Evolutionary conservation across 2,329 filamentous ascomycete genomes (phyloP), one percentile per base, ranked within the genome.

Genomic region (Trichoderma semiorbis): DNA sequence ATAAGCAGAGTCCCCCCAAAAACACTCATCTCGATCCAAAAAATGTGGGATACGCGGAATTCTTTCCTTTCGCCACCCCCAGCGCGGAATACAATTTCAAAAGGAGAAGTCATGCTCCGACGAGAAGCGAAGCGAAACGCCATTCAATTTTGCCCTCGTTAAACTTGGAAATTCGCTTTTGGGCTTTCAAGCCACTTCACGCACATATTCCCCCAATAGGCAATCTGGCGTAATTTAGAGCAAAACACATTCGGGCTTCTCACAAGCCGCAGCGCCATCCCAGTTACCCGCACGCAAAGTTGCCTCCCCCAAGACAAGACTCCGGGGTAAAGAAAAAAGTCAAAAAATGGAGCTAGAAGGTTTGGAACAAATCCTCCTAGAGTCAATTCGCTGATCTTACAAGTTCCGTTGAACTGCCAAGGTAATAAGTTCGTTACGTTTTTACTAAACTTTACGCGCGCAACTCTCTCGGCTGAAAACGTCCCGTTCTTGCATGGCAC

Each of bases 41-140:
- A 43, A 43, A 18, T 50, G n/a, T 3, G n/a, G n/a, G 7, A 53
- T 24, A 43, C 18, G 36, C 61, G 61, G 61, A 63, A 63, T 14
- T 36, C 36, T 63, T 47, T 63, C 61, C 61, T 47, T 63, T 63
- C 36, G 61, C 61, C 61, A 63, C 61, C 61, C n/a, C 61, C 47
- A 24, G 26, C 61, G 36, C 61, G 61, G 36, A 47, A 47, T 11
- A 12, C 60, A n/a, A 7, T 32, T 24, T 16, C 7, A 63, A 63
- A 43, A 47, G 1, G 24, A 30, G 36, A 24, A 24, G 39, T 47
- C 26, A 24, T 63, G 61, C 61, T 2, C 61, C 61, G 61, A 63
- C n/a, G 36, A 26, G 61, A 63, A 63, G 61, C 61, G 61, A 63
- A n/a, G n/a, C n/a, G n/a, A 47, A 11, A 63, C 21, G 12, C 16